These are phyloP conservation scores for Mesotaenium endlicherianum DNA, from an alignment of 139 green algal genomes.

Conservation along the genomic window DNA sequence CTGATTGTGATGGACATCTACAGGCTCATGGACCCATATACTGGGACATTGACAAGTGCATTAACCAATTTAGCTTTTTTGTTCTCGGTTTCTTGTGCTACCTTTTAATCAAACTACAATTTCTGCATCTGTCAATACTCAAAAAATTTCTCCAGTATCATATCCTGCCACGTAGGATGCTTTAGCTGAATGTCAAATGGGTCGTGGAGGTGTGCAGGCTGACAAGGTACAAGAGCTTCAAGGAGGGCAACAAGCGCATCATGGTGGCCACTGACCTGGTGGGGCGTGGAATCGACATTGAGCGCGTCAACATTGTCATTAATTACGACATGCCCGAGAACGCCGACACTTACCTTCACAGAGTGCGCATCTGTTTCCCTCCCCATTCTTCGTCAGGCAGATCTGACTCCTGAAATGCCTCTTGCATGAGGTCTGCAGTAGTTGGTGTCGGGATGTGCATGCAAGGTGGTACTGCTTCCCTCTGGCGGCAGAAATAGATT, in stretches of 20 bases:
- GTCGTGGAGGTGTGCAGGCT: no score
- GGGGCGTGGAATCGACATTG: conserved; percentile 96
- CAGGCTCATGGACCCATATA: no score
- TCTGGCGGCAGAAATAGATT: no score
- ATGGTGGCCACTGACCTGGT: conserved; percentile 98
- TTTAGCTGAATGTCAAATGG: no score
- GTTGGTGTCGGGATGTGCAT: neutral
- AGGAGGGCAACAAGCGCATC: conserved; percentile 94
- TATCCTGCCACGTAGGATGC: neutral
- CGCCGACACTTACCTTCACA: conserved; percentile 98
- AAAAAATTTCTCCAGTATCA: neutral
- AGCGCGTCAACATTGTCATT: conserved; percentile 99
- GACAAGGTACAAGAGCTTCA: conserved; percentile 91
- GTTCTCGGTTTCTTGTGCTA: neutral
- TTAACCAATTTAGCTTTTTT: neutral
- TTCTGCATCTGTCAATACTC: neutral
- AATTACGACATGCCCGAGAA: conserved; percentile 99
- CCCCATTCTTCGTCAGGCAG: neutral
- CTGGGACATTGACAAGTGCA: no score
- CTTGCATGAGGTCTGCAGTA: no score
- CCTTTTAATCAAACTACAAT: neutral
- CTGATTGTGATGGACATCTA: no score
- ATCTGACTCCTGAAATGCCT: no score
- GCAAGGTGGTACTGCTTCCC: no score
- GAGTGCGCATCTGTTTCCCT: conserved; percentile 51